Evolutionary conservation across 331 rosid species (phyloP).

Genomic region (Quercus phellos): DNA sequence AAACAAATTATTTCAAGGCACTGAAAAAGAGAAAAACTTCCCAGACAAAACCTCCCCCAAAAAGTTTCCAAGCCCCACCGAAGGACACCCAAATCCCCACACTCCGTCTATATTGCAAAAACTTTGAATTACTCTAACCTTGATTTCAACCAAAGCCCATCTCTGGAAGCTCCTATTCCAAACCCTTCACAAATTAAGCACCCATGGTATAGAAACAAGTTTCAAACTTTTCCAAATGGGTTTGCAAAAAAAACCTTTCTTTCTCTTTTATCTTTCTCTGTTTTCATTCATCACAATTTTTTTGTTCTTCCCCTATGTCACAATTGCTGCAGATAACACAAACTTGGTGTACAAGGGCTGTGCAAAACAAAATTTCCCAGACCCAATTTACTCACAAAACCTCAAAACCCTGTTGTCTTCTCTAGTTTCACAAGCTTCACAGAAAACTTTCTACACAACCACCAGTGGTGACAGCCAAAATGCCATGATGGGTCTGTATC

Average conservation of each 20-base stretch:
- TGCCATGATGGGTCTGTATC: conserved; percentile 54
- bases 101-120: neutral
- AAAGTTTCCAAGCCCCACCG: neutral
- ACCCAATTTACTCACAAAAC: conserved; percentile 47
- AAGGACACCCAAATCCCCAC: too few species aligned
- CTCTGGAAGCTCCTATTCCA: conserved; percentile 20
- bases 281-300: conserved; percentile 5
- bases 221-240: conserved; percentile 38
- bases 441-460: conserved; percentile 52
- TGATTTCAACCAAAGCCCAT: neutral
- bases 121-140: neutral
- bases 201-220: conserved; percentile 12
- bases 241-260: conserved; percentile 3
- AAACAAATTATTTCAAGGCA: neutral
- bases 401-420: conserved; percentile 51
- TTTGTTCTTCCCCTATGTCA: neutral
- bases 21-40: neutral
- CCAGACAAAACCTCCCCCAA: neutral
- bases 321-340: conserved; percentile 36
- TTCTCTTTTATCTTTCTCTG: conserved; percentile 1
- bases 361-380: conserved; percentile 56
- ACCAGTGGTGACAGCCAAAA: conserved; percentile 50
- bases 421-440: conserved; percentile 43
- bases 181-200: neutral
- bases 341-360: conserved; percentile 75